Conservation (phyloP, 2,329 filamentous ascomycete species). For the Boeremia exigua region DNA sequence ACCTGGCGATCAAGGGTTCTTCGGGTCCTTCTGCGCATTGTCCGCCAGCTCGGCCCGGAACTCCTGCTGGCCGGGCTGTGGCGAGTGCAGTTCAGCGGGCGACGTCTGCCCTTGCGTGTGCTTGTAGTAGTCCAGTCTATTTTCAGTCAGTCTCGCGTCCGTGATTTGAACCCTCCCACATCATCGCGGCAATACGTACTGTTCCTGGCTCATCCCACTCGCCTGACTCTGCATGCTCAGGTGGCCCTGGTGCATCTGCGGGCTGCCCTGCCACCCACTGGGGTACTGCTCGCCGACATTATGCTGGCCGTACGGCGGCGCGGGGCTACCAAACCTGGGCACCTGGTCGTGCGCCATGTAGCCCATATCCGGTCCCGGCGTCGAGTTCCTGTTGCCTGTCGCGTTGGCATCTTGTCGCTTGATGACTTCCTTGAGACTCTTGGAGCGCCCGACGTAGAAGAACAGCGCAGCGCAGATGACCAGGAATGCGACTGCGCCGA, state of each 20-base stretch:
- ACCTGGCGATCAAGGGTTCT: background rate
- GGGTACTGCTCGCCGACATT: constrained; percentile 32
- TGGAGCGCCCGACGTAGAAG: constrained; percentile 66
- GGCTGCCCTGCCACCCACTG: constrained; percentile 26
- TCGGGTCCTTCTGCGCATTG: constrained; percentile 11
- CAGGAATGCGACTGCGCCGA: constrained; percentile 68
- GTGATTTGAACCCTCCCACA: background rate
- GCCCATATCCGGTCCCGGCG: constrained; percentile 13
- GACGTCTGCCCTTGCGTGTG: constrained; percentile 16
- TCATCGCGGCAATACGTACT: constrained; percentile 24
- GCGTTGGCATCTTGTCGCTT: constrained; percentile 26
- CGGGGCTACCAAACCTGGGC: constrained; percentile 17
- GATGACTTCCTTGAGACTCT: constrained; percentile 37
- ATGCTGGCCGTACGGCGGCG: constrained; percentile 34
- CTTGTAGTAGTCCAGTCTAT: constrained; percentile 32
- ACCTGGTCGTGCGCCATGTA: constrained; percentile 9
- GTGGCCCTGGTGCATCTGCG: constrained; percentile 23
- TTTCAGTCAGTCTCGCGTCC: constrained; percentile 4
- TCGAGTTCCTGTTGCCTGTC: constrained; percentile 8
- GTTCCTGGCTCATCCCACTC: constrained; percentile 27
- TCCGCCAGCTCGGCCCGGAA: constrained; percentile 38
- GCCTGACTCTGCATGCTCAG: constrained; percentile 26
- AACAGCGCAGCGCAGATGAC: constrained; percentile 65
- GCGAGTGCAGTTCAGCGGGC: constrained; percentile 32
- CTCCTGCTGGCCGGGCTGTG: constrained; percentile 26